These are phyloP conservation scores for Termitomyces sp. DNA, from an alignment of 768 basidiomycete genomes.

Conservation along the genomic window DNA sequence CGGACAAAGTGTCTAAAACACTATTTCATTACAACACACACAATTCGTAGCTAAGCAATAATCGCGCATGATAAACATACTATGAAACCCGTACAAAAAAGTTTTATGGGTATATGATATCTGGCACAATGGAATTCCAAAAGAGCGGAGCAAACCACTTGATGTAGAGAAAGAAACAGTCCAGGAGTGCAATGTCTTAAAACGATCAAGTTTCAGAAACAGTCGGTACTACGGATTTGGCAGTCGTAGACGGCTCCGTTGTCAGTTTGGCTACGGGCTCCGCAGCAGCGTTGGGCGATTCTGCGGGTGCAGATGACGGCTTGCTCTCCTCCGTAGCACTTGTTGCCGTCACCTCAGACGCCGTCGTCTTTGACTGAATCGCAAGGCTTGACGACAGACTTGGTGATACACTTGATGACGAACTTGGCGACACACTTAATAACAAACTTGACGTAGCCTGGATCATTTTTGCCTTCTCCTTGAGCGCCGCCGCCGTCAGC, in stretches of 20 bases:
- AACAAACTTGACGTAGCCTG: constrained; percentile 1
- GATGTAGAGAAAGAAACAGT: no score
- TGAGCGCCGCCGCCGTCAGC: constrained; percentile 19
- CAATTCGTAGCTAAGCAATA: no score
- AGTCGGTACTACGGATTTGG: not conserved
- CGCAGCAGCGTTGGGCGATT: not conserved
- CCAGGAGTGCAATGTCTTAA: not conserved
- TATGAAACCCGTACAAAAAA: no score
- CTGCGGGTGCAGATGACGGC: not conserved
- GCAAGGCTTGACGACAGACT: not conserved
- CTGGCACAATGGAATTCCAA: not conserved
- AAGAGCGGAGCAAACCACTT: not conserved
- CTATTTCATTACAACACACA: no score
- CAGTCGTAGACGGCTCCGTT: not conserved
- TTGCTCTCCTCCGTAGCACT: constrained; percentile 1
- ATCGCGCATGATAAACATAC: no score
- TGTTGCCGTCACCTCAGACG: not conserved
- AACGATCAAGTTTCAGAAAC: not conserved
- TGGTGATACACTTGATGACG: not conserved
- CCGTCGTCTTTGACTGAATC: not conserved
- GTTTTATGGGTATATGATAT: no score
- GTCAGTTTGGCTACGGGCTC: not conserved
- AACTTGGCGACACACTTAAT: not conserved
- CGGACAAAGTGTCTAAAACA: no score
- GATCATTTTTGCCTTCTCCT: constrained; percentile 21